Conservation (phyloP, 1,139 yeast genomes). For the Protomyces inundatus region DNA sequence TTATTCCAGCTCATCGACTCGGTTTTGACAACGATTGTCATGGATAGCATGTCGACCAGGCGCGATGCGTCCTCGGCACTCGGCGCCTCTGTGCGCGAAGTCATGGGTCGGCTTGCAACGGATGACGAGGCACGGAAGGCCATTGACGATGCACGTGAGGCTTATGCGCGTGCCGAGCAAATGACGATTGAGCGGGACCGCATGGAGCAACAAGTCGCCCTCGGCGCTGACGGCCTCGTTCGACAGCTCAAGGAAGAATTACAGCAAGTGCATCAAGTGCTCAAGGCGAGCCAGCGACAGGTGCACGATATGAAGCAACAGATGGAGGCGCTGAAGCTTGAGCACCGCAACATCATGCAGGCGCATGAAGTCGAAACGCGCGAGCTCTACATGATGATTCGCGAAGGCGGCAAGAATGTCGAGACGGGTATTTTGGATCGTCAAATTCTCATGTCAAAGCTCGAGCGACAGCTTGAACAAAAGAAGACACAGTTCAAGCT, state of each 20-base stretch:
- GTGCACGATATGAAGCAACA: conserved; percentile 62
- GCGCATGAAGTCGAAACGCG: conserved; percentile 84
- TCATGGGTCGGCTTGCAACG: conserved; percentile 73
- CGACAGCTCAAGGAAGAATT: conserved; percentile 65
- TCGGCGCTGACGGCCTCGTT: conserved; percentile 81
- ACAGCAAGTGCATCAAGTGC: conserved; percentile 64
- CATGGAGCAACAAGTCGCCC: conserved; percentile 62
- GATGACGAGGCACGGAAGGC: conserved; percentile 88
- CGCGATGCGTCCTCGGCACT: conserved; percentile 18
- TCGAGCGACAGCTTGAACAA: conserved; percentile 51
- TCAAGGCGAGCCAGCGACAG: conserved; percentile 61
- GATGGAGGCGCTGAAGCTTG: conserved; percentile 61
- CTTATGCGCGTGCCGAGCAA: conserved; percentile 65
- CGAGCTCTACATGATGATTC: conserved; percentile 68
- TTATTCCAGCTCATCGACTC: conserved; percentile 79
- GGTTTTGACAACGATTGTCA: conserved; percentile 70
- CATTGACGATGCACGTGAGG: conserved; percentile 61
- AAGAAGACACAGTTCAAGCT: conserved; percentile 58
- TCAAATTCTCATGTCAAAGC: conserved; percentile 38
- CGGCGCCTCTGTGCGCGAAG: conserved; percentile 59
- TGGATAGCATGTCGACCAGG: conserved; percentile 38
- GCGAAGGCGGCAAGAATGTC: conserved; percentile 40
- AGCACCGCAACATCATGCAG: conserved; percentile 70
- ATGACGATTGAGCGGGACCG: conserved; percentile 82
- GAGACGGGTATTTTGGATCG: conserved; percentile 38